Base-by-base conservation (phyloP, 768 basidiomycete species). In the Pulveroboletus frians region DNA sequence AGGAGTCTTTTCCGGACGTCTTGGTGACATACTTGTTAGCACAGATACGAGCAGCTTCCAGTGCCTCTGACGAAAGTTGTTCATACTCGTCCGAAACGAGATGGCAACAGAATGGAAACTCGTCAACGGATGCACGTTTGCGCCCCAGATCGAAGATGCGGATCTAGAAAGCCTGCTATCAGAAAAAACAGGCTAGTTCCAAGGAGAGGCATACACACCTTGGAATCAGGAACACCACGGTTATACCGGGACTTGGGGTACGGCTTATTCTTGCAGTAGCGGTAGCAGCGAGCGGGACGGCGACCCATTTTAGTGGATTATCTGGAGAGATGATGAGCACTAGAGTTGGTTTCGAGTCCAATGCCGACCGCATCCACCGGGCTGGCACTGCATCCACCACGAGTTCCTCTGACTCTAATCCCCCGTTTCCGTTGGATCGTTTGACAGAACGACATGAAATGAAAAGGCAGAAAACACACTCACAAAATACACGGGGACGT, bases 1-100 rank as follows among this genome's bases (percentile, higher is more conserved):
- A 98, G 5, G 94, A 90, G 63, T 99, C 95, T 77, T 98, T 98
- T 65, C 96, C 95, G 27, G 88, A 83, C 4, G 89, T 92, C 83
- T 99, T 97, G 64, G 92, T 95, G 56, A 97, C 87, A 71, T 97
- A 97, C 74, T 98, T 98, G 89, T 98, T 98, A 71, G 92, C 92
- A 68, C 95, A 97, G 55, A 99, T 99, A 72, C 94, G 94, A 46
- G 93, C 94, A 15, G 95, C 94, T 74, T 99, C 95, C 45, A 97
- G 85, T 14, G 94, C 94, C 70, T 98, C 94, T 32, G 83, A 86
- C 13, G 91, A 94, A 38, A 97, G 78, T 66, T 99, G 93, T 69
- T 99, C 94, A 69, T 95, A 96, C 73, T 97, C 95, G 63, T 97
- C 92, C 44, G 93, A 98, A 50, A 98, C 95, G 47, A 98, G 80